phyloP scores from a whole-genome alignment of 2,329 filamentous ascomycete genomes.

The Clarireedia hainanense region DNA sequence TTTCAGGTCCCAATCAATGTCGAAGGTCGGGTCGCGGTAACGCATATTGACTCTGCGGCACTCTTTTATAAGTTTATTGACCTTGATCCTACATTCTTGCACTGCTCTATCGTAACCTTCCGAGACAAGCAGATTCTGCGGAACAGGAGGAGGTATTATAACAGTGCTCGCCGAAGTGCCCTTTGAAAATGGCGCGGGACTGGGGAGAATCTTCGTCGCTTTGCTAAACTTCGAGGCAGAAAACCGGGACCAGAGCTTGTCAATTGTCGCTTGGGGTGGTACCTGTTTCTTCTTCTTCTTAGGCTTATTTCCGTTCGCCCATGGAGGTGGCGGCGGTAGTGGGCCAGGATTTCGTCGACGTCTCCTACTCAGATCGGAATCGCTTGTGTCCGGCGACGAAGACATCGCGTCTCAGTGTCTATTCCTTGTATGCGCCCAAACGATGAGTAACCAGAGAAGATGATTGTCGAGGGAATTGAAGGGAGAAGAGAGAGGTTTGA shows the following conservation, averaged over 20 bases:
- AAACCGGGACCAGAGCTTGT: constrained; percentile 58
- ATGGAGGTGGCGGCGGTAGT: constrained; percentile 9
- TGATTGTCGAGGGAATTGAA: too few relatives aligned
- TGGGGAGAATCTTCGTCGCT: constrained; percentile 57
- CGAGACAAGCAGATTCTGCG: constrained; percentile 49
- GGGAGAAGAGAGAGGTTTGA: too few relatives aligned
- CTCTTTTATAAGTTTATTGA: constrained; percentile 50
- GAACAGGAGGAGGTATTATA: constrained; percentile 31
- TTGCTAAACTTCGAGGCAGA: constrained; percentile 55
- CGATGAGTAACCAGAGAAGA: too few relatives aligned
- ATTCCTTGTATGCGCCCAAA: too few relatives aligned
- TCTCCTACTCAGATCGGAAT: constrained; percentile 15
- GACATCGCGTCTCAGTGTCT: constrained; percentile 10
- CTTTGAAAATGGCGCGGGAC: constrained; percentile 38
- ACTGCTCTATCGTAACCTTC: constrained; percentile 65
- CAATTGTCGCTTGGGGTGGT: constrained; percentile 57
- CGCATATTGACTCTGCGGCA: constrained; percentile 74
- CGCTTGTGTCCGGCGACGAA: constrained; percentile 15
- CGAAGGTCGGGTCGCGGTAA: constrained; percentile 76
- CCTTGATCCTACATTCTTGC: constrained; percentile 58
- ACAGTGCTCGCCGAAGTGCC: constrained; percentile 6
- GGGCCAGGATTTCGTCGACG: neutral
- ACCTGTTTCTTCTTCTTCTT: constrained; percentile 51
- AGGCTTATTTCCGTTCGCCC: constrained; percentile 1
- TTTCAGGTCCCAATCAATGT: constrained; percentile 51